Base-by-base conservation (phyloP, 768 basidiomycete species). In the Rhizopogon vulgaris region DNA sequence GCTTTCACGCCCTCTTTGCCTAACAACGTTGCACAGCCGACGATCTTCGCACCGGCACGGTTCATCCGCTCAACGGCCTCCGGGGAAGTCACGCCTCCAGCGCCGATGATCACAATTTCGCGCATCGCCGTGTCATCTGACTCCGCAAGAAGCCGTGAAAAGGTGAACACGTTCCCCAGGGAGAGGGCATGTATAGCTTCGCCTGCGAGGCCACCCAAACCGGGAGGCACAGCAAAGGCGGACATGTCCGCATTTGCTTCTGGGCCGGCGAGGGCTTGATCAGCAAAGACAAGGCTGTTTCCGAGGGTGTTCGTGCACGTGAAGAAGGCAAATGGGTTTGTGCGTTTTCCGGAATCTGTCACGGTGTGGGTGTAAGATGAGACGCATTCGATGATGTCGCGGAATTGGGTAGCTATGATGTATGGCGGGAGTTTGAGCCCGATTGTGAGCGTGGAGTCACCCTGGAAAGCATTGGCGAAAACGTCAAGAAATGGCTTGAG, bases 341-440 rank as follows among this genome's bases (percentile, higher is more conserved):
- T 48, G 15, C 62, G 57, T 39, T 51, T 50, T 12, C 51, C 60
- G 11, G 52, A 43, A 41, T 59, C 53, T 14, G 39, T 3, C 22
- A 22, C 3, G 22, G 22, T 14, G 9, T 48, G 56, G 32, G 73
- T 69, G 49, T 81, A 72, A n/a, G 60, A 58, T 36, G 69, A 65
- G 38, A 90, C 63, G 41, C 66, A 68, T 10, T 71, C 63, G 18
- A 88, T 56, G 57, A 84, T 72, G 14, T 77, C 74, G 12, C 61
- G 65, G 62, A 90, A 86, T 60, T 88, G 87, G 24, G 75, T 75
- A 37, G 68, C 65, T 60, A 79, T 77, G 34, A 83, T 75, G 63
- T 83, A 92, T 22, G 90, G 90, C 1, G 90, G 84, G 32, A 93
- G 74, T 65, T 92, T 92, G 48, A 92, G 70, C 12, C 90, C 91